Percentiles rank a stretch among this genome's conserved stretches.
phyloP scores from a whole-genome alignment of 345 rosid genomes.

The Trapa bicornis region DNA sequence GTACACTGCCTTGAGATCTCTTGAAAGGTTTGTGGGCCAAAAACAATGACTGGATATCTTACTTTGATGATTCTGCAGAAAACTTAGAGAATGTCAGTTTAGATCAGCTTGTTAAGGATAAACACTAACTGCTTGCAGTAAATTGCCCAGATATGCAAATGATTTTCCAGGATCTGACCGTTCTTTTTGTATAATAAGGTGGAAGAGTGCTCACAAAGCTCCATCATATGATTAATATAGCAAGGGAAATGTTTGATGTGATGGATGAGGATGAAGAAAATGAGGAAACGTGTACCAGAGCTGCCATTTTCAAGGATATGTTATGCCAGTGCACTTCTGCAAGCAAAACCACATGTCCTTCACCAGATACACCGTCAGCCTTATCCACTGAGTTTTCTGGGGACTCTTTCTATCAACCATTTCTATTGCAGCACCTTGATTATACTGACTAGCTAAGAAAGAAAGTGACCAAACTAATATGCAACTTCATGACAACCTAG shows the following conservation, averaged over 20 bases:
- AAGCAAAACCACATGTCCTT: constrained; percentile 11
- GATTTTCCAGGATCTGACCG: not conserved
- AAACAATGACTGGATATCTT: constrained; percentile 15
- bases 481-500: not conserved
- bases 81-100: not conserved
- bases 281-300: constrained; percentile 6
- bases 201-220: constrained; percentile 24
- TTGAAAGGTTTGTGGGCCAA: constrained; percentile 22
- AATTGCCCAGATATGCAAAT: not conserved
- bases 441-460: not conserved
- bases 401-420: constrained; percentile 12
- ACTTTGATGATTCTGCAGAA: constrained; percentile 1
- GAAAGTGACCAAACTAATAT: not conserved
- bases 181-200: constrained; percentile 10
- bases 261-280: constrained; percentile 20
- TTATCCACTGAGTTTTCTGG: constrained; percentile 16
- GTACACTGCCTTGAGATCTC: constrained; percentile 20
- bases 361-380: constrained; percentile 24
- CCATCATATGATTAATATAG: constrained; percentile 17
- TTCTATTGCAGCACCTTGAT: constrained; percentile 13
- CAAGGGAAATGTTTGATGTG: constrained; percentile 16
- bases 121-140: not conserved
- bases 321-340: not conserved
- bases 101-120: constrained; percentile 8
- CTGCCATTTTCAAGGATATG: constrained; percentile 5